Evolutionary conservation across 768 basidiomycete genomes (phyloP).

Genomic region (Sistotremastrum suecicum): DNA sequence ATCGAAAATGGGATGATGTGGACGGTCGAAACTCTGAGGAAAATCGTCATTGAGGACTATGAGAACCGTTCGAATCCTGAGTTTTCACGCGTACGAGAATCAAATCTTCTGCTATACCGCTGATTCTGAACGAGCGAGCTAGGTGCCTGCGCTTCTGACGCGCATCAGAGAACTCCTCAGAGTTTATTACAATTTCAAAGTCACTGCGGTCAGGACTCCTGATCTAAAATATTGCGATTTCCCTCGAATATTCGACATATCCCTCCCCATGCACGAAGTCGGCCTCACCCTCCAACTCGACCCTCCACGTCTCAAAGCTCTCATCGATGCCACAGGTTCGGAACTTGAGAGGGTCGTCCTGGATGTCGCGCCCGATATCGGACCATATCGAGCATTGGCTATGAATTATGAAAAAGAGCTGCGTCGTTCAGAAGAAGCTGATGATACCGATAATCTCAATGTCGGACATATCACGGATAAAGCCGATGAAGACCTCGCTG

Average conservation of each 20-base stretch:
- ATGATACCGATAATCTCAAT: constrained; percentile 11
- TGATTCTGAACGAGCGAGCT: too few relatives aligned
- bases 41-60: constrained; percentile 5
- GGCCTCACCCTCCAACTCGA: constrained; percentile 15
- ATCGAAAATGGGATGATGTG: constrained; percentile 14
- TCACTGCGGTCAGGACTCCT: constrained; percentile 6
- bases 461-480: constrained; percentile 8
- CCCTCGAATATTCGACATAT: constrained; percentile 12
- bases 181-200: constrained; percentile 12
- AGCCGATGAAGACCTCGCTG: constrained; percentile 12
- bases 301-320: constrained; percentile 12
- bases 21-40: constrained; percentile 6
- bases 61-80: too few relatives aligned
- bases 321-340: constrained; percentile 6
- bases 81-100: too few relatives aligned
- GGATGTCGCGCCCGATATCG: constrained; percentile 17
- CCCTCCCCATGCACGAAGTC: constrained; percentile 13
- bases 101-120: too few relatives aligned
- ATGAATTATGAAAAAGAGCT: constrained; percentile 5
- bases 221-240: constrained; percentile 17
- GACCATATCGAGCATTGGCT: constrained; percentile 12
- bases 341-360: constrained; percentile 15
- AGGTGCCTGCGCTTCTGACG: constrained; percentile 13
- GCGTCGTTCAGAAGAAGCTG: constrained; percentile 13
- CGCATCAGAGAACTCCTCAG: constrained; percentile 15